Evolutionary conservation across 768 basidiomycete genomes (phyloP), one percentile per base, ranked within the genome.

Genomic region (Tulasnella sp.): DNA sequence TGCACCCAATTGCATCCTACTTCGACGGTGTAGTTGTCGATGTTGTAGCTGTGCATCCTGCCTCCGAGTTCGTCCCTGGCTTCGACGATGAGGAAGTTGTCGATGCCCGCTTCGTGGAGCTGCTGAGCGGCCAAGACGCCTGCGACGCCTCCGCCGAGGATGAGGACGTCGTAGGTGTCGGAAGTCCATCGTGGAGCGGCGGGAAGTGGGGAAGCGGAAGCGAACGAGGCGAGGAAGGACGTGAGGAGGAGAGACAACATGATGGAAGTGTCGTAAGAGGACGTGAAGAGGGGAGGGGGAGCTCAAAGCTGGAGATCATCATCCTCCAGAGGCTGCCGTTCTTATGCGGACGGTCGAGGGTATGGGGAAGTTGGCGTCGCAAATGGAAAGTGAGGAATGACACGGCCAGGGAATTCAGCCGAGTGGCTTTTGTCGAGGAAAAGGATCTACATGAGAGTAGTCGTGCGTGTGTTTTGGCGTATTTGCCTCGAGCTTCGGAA

Each of bases 101-200:
- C 80, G 81, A 92, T 87, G 7, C 89, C 89, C 34, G 87, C 84
- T 71, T 88, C 84, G 71, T 90, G 87, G 85, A 0, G 90, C 89
- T 39, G 89, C 88, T 18, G 27, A 1, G 92, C 92, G 14, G 91
- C 91, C 48, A 90, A 90, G 34, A 92, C 85, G 14, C 92, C 92
- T 7, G 92, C 85, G 56, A 92, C 88, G 14, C 92, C 92, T 42
- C 90, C 91, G 5, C 92, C 92, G 34, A 92, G 87, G 75, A 92
- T 89, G 48, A 92, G 87, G 19, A 91, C 88, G 34, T 73, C 46
- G 71, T 75, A 76, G 5, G 75, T 42, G 12, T 31, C 73, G 2
- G 24, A 40, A 12, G 16, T 68, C 62, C 31, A 36, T 68, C 9
- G 31, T 42, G 39, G 39, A 0, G 31, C 1, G 10, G 38, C 19